Percentiles rank a stretch among this genome's conserved stretches.
Conservation (phyloP, 257 asterid species). For the Salvia rosmarinus region DNA sequence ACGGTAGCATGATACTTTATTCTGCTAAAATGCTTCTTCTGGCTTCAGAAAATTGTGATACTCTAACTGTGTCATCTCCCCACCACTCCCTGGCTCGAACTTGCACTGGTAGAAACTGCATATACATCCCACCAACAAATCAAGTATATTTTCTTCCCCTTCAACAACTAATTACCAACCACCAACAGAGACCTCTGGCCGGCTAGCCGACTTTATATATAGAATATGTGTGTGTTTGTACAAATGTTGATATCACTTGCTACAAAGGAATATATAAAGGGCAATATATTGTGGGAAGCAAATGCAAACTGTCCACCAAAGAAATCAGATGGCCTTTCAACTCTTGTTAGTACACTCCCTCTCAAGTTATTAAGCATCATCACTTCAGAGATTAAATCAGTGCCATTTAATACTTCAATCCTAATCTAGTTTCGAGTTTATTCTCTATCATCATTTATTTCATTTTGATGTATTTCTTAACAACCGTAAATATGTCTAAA, state of each 20-base stretch:
- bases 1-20: neutral
- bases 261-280: no score
- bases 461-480: neutral
- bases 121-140: neutral
- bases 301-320: neutral
- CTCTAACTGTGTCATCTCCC: slow-evolving; percentile 91
- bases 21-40: slow-evolving; percentile 57
- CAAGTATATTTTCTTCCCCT: neutral
- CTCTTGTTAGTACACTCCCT: neutral
- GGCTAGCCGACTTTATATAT: no score
- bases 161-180: neutral
- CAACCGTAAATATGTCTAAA: neutral
- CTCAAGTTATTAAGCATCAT: neutral
- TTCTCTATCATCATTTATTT: neutral
- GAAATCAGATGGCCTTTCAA: neutral
- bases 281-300: neutral
- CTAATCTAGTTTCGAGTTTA: neutral
- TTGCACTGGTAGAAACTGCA: slow-evolving; percentile 84
- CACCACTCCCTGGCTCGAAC: slow-evolving; percentile 68
- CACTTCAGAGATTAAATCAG: neutral
- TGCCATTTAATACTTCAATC: neutral
- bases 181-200: no score
- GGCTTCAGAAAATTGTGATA: slow-evolving; percentile 77
- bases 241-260: no score
- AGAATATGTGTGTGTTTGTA: no score